A percentile compares a stretch with the other conserved stretches of the same genome.
phyloP scores from a whole-genome alignment of 441 rosid species.

The Omphalea diandra region DNA sequence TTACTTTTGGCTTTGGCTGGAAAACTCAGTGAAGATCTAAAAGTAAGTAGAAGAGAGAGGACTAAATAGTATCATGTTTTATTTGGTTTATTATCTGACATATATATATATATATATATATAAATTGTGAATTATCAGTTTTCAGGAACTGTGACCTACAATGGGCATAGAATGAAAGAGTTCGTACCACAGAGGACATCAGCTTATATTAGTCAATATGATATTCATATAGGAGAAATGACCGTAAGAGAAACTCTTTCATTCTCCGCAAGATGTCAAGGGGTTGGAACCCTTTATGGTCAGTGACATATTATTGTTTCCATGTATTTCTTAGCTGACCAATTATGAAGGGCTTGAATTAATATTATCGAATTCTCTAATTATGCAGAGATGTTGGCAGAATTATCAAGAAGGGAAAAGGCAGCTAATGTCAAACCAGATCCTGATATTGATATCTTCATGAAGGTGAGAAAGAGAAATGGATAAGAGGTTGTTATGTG shows the following conservation, averaged over 20 bases:
- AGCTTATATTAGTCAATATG: constrained; percentile 27
- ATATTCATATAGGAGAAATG: constrained; percentile 24
- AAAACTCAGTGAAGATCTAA: constrained; percentile 42
- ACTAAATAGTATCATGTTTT: background rate
- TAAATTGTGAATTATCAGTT: constrained; percentile 19
- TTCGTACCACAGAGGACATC: constrained; percentile 25
- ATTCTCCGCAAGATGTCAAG: constrained; percentile 28
- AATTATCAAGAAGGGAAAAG: constrained; percentile 61
- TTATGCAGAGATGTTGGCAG: constrained; percentile 51
- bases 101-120: no score
- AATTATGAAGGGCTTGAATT: background rate
- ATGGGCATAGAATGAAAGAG: constrained; percentile 27
- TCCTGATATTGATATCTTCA: constrained; percentile 59
- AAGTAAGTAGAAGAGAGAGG: constrained; percentile 36
- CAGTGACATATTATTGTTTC: background rate
- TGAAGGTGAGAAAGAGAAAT: constrained; percentile 48
- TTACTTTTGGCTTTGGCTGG: constrained; percentile 56
- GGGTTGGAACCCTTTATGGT: constrained; percentile 25
- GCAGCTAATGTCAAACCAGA: constrained; percentile 60
- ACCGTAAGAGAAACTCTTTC: constrained; percentile 24
- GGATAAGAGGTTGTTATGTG: background rate
- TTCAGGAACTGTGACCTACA: constrained; percentile 24
- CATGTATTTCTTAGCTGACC: background rate
- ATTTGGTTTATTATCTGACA: background rate
- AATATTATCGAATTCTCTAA: background rate